Evolutionary conservation across 2,329 filamentous ascomycete genomes (phyloP).

Genomic region (Colletotrichum shisoi): DNA sequence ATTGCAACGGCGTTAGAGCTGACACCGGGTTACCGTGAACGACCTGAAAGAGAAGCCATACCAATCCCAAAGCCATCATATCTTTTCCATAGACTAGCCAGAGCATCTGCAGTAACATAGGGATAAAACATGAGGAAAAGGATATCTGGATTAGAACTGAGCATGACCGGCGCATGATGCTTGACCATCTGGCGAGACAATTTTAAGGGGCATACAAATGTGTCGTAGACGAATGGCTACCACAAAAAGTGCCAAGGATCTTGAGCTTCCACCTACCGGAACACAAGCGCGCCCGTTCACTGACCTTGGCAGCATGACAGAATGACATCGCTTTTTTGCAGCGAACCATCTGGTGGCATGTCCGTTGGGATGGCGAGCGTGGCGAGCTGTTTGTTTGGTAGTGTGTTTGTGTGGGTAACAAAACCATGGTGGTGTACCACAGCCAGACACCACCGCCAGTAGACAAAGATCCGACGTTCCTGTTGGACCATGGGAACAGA

Average conservation of each 20-base stretch:
- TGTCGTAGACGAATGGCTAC: not conserved
- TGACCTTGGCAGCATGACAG: not conserved
- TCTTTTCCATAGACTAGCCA: not conserved
- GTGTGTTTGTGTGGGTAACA: not conserved
- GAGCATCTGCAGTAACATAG: not conserved
- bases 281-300: not conserved
- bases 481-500: conserved; percentile 1
- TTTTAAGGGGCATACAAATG: not conserved
- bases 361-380: not conserved
- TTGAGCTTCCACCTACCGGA: not conserved
- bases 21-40: not conserved
- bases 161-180: not conserved
- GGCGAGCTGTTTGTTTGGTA: conserved; percentile 1
- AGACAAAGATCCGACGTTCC: not conserved
- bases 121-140: not conserved
- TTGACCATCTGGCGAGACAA: not conserved
- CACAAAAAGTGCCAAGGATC: not conserved
- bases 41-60: not conserved
- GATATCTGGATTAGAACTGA: not conserved
- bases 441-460: not conserved
- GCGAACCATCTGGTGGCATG: not conserved
- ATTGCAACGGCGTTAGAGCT: not conserved
- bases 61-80: not conserved
- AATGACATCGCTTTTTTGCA: not conserved
- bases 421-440: no score